A percentile compares a stretch with the other conserved stretches of the same genome.
phyloP scores from a whole-genome alignment of 2,329 filamentous ascomycete genomes.

The Xylariaceae sp. region DNA sequence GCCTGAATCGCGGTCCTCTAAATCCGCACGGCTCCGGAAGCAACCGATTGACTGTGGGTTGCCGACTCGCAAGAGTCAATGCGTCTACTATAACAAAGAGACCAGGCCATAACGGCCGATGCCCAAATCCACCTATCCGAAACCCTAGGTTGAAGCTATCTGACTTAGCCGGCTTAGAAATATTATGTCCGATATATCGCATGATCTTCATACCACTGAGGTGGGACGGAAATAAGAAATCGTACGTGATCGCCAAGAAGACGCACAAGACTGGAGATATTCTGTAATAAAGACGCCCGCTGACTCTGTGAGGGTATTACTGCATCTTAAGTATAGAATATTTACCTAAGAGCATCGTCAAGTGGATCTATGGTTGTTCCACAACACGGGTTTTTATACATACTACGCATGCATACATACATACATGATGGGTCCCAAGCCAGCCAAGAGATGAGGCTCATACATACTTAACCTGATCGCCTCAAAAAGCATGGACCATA shows the following conservation, averaged over 20 bases:
- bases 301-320: neutral
- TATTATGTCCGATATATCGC: neutral
- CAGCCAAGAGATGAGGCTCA: neutral
- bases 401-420: neutral
- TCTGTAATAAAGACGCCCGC: neutral
- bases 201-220: neutral
- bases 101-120: slow-evolving; percentile 7
- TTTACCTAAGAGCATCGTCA: neutral
- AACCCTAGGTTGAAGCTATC: neutral
- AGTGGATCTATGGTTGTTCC: neutral
- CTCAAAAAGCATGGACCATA: too few relatives aligned
- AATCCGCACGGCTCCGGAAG: neutral
- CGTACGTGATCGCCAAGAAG: neutral
- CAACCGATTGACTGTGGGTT: slow-evolving; percentile 10
- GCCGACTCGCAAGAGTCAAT: slow-evolving; percentile 7
- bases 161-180: neutral
- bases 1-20: slow-evolving; percentile 5
- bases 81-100: neutral
- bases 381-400: neutral
- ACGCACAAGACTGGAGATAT: neutral
- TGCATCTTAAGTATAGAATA: neutral
- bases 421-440: neutral
- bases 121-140: slow-evolving; percentile 2
- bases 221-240: neutral
- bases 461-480: too few relatives aligned